phyloP scores from a whole-genome alignment of 2,329 filamentous ascomycete genomes.

The Stachybotrys echinatus region DNA sequence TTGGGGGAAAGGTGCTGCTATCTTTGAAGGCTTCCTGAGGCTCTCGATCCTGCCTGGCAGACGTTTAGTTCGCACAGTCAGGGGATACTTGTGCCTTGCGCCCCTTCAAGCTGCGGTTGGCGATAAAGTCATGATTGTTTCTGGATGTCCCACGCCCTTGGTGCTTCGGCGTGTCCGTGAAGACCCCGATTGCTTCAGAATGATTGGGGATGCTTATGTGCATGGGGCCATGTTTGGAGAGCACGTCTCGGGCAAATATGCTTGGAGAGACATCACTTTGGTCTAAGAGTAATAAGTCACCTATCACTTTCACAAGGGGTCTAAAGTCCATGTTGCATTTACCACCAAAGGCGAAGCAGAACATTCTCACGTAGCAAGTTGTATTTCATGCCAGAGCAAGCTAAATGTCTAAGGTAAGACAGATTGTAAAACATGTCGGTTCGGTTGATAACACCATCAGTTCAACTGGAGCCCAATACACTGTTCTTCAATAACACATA shows the following conservation, averaged over 20 bases:
- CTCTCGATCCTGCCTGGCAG: conserved; percentile 9
- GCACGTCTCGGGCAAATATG: conserved; percentile 5
- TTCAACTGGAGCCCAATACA: not conserved
- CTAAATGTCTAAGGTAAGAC: conserved; percentile 10
- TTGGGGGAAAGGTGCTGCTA: conserved; percentile 5
- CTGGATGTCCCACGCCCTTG: conserved; percentile 11
- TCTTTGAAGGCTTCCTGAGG: conserved; percentile 10
- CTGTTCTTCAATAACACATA: not conserved
- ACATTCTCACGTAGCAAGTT: not conserved
- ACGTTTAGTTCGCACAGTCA: conserved; percentile 11
- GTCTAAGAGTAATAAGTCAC: conserved; percentile 1
- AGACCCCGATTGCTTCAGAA: conserved; percentile 5
- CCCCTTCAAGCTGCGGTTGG: conserved; percentile 8
- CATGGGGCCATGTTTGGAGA: conserved; percentile 14
- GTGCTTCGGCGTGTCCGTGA: conserved; percentile 9
- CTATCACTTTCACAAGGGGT: too few relatives aligned
- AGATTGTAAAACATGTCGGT: conserved; percentile 4
- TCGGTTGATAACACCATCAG: not conserved
- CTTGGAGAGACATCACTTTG: conserved; percentile 10
- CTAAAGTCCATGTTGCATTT: too few relatives aligned
- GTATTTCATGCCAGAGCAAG: conserved; percentile 4
- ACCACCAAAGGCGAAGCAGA: not conserved
- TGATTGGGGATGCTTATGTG: conserved; percentile 11
- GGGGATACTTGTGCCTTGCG: conserved; percentile 13
- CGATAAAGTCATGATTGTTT: conserved; percentile 12